Evolutionary conservation across 495 filamentous ascomycete genomes (phyloP), one percentile per base, ranked within the genome.

Genomic region (Xylaria scruposa): DNA sequence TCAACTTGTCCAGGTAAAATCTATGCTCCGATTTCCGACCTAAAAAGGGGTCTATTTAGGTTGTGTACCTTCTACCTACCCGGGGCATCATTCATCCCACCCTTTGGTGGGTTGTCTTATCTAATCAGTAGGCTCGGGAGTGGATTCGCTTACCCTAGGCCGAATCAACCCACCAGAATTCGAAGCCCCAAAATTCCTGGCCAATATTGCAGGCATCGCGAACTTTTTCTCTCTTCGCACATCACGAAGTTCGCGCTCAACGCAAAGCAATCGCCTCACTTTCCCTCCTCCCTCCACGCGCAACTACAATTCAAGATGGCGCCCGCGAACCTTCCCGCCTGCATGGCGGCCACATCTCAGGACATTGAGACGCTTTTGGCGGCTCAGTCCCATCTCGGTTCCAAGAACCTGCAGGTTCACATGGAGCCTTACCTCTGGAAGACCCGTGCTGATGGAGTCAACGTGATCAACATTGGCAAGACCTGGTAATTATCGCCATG

Each of bases 401-500:
- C 92, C 86, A 99, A 99, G 92, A 99, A 99, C 89, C 81, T 98
- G 75, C 94, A 97, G 88, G 87, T 96, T 80, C 94, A 98, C 87
- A 98, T 98, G 96, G 94, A 98, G 87, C 94, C 96, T 75, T 99
- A 99, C 88, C 90, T 99, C 79, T 98, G 94, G 94, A 99, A 98
- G 91, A 97, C 94, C 81, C 91, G 96, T 79, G 91, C 94, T 71
- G 96, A 99, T 77, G 96, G 96, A 85, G 91, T 99, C 87, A 98
- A 99, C 82, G 89, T 99, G 73, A 89, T 99, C 85, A 98, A 99
- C 90, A 93, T 99, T 85, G 94, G 95, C 88, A 99, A 99, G 93
- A 99, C 96, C 86, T 98, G 95, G 95, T 98, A 90, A 77, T 38
- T 56, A 33, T 42, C 4, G 31, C n/a, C 31, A 4, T 21, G 36